Evolutionary conservation across 495 filamentous ascomycete genomes (phyloP), one percentile per base, ranked within the genome.

Genomic region (Zalerion maritima): DNA sequence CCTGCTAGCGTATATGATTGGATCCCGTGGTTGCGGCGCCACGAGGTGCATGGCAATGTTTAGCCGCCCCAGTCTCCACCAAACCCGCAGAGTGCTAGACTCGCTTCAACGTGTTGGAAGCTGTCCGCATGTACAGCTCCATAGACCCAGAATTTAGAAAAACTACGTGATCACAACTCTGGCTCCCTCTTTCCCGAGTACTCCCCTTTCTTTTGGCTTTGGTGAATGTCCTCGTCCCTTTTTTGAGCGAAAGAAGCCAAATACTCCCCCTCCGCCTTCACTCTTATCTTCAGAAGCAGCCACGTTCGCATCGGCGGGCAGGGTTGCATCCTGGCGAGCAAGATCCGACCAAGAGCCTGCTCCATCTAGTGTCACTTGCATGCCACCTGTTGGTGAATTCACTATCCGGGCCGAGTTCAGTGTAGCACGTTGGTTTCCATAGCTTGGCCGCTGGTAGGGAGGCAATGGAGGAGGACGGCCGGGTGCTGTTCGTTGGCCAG

Each of bases 131-230:
- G n/a, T n/a, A n/a, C n/a, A n/a, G n/a, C n/a, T n/a, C n/a, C n/a
- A n/a, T n/a, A n/a, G n/a, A 26, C 21, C 31, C 24, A 31, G 9
- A 22, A 25, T 25, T 15, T 25, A 18, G 5, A 34, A 14, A 15
- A 31, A 35, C 42, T 29, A 62, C 41, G 64, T 59, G 27, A 82
- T 67, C 21, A 83, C 61, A 17, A 83, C 75, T 43, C 89, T 67
- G 12, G 89, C 85, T 5, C 89, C 89, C 46, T 97, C 89, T 46
- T 94, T 94, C 31, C 89, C 91, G 37, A 97, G 48, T 26, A 97
- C 86, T 28, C 89, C 89, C 11, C 81, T 64, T 48, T 97, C 89
- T 49, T 82, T 83, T 24, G 86, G 86, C 54, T 93, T 94, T 6
- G 89, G 89, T 46, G 86, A 94, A 45, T 79, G 71, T 27, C 84